Base-by-base conservation (phyloP, 257 asterid species). In the Salvia rosmarinus region DNA sequence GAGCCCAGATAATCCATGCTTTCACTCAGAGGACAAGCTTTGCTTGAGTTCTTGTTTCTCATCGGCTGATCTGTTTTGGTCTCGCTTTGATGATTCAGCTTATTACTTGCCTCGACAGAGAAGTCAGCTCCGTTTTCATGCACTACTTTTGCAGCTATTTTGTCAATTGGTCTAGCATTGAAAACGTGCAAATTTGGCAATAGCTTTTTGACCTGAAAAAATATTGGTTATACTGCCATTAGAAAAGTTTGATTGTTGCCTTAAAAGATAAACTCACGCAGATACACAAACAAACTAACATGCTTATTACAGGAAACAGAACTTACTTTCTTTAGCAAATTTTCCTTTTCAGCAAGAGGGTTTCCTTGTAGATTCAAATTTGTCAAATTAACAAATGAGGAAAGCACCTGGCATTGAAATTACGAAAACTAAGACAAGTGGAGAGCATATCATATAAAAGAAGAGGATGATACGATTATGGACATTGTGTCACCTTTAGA, bases 281-380 rank as follows among this genome's bases (percentile, higher is more conserved):
- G 14, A 51, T 28, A 5, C 8, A 34, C 46, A 34, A 34, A 60
- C 14, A 60, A 14, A 43, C 12, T 7, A 64, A 20, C n/a, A n/a
- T n/a, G n/a, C 43, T n/a, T 11, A 68, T 20, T 46, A 34, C 57
- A 61, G 47, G 71, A 70, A 40, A 25, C 56, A 9, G 54, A 57
- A 69, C 84, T 70, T 74, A 94, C 99, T 87, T 91, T 94, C 79
- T 76, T 85, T 35, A 28, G 81, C 64, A 88, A 75, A 51, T 75
- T 79, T 69, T 88, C 93, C 80, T 80, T 86, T 63, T 86, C 98
- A 66, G 93, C 86, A 66, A 94, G 50, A 9, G 96, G 98, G 78
- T 94, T 94, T 51, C 99, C 99, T 70, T 82, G 92, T 39, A 94
- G 89, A 85, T 94, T 94, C 77, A 94, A 76, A 78, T 83, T 94